These are phyloP conservation scores for Pythium diclinum DNA, from an alignment of 352 stramenopile species.

Conservation along the genomic window DNA sequence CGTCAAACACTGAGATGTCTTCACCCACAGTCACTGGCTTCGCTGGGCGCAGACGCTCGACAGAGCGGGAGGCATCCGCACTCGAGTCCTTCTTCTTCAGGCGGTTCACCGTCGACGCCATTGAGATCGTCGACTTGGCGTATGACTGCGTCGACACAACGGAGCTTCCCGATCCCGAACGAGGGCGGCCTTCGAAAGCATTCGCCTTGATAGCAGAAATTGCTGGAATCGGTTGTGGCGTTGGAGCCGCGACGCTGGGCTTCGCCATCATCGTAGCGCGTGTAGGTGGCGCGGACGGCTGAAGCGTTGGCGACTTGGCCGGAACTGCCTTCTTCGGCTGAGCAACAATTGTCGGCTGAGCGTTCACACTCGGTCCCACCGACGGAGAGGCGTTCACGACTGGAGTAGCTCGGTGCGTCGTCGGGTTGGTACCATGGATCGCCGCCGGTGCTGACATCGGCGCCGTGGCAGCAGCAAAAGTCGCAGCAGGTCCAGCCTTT, in stretches of 20 bases:
- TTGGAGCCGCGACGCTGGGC: conserved; percentile 7
- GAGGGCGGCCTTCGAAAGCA: conserved; percentile 35
- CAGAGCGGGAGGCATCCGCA: conserved; percentile 59
- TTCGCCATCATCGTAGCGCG: conserved; percentile 20
- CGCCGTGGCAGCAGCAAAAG: conserved; percentile 16
- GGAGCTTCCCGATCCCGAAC: conserved; percentile 72
- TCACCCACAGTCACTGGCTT: conserved; percentile 88
- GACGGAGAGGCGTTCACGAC: conserved; percentile 10
- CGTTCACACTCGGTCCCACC: conserved; percentile 7
- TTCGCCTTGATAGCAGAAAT: conserved; percentile 18
- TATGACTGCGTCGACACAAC: conserved; percentile 77
- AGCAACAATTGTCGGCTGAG: conserved; percentile 17
- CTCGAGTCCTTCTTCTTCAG: conserved; percentile 48
- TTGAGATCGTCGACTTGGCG: conserved; percentile 70
- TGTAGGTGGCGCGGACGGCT: conserved; percentile 15
- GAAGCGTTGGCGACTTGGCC: conserved; percentile 14
- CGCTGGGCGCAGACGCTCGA: conserved; percentile 71
- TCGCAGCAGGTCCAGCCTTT: conserved; percentile 6
- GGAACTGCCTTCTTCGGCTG: conserved; percentile 17
- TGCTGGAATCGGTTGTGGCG: conserved; percentile 5
- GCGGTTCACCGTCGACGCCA: conserved; percentile 75
- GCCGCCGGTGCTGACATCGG: conserved; percentile 24
- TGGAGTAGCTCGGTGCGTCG: conserved; percentile 4
- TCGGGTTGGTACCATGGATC: conserved; percentile 18
- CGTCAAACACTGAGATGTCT: conserved; percentile 80